These are phyloP conservation scores for Trichoderma brevicompactum DNA, from an alignment of 2,329 filamentous ascomycete species.

Conservation along the genomic window DNA sequence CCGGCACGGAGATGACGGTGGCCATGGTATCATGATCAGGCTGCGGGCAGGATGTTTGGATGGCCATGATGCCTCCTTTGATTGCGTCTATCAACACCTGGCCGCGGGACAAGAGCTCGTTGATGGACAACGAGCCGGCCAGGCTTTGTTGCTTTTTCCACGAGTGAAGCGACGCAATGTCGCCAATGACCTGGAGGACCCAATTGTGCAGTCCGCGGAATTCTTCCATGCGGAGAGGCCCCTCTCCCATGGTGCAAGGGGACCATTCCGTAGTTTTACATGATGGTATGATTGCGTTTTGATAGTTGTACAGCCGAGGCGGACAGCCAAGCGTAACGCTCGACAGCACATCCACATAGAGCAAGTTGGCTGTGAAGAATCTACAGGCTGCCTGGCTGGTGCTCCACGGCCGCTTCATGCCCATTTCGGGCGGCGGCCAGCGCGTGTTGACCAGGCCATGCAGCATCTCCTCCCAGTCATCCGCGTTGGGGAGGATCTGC, in stretches of 20 bases:
- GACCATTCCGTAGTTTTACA: conserved; percentile 33
- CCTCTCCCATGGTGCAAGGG: conserved; percentile 33
- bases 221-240: conserved; percentile 51
- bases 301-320: conserved; percentile 50
- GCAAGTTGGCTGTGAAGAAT: conserved; percentile 52
- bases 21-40: neutral
- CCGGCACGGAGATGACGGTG: conserved; percentile 31
- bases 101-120: conserved; percentile 52
- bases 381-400: conserved; percentile 52
- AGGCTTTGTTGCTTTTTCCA: conserved; percentile 57
- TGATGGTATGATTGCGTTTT: conserved; percentile 45
- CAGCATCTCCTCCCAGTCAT: conserved; percentile 46
- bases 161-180: conserved; percentile 57
- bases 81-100: conserved; percentile 47
- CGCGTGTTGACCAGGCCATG: conserved; percentile 38
- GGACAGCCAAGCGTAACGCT: conserved; percentile 50
- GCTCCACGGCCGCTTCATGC: conserved; percentile 46
- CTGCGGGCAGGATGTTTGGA: conserved; percentile 34
- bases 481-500: conserved; percentile 48
- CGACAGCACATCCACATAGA: conserved; percentile 56
- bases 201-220: conserved; percentile 62
- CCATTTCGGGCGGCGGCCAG: conserved; percentile 44
- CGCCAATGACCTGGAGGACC: conserved; percentile 58
- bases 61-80: conserved; percentile 38
- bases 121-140: conserved; percentile 50